Evolutionary conservation across 2,329 filamentous ascomycete species (phyloP), one percentile per base, ranked within the genome.

Genomic region (Colletotrichum nymphaeae): DNA sequence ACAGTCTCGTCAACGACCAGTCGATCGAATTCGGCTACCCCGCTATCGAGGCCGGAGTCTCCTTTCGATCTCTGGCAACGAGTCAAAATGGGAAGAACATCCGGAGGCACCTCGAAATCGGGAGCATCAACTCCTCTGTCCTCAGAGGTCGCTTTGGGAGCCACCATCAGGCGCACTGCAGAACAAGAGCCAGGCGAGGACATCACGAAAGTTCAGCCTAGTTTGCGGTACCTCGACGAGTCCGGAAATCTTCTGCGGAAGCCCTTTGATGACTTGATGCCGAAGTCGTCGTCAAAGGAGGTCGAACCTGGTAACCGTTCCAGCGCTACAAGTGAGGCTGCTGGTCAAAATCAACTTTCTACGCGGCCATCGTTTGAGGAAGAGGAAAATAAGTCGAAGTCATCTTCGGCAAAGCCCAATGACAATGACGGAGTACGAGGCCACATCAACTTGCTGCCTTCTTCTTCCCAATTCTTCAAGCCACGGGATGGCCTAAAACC

Each of bases 221-320:
- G 67, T 19, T 19, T 71, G 26, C 67, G 83, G 6, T 76, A 87
- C 4, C 77, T 88, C 56, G 84, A 83, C 3, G 79, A 82, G 30
- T 78, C 79, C 3, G 86, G 87, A 0, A 83, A 78, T 35, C 71
- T 89, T 2, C 64, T 85, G 22, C 84, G 85, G 14, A 82, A 79
- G 59, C 88, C 87, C 2, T 89, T 89, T 67, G 80, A 83, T 3
- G 83, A 86, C 46, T 74, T 74, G 2, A 76, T 76, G 5, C 19
- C 55, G 4, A 14, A 24, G 19, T 16, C n/a, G 6, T 14, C 28
- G 3, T 24, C 35, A 9, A 52, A 63, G 26, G 9, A 8, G 8
- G n/a, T n/a, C 11, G 35, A 14, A n/a, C n/a, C 26, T 11, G 46
- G 42, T 7, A 46, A 69, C 3, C 14, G 3, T 35, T 16, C 7